Base-by-base conservation (phyloP, 345 rosid species). In the Clausena lansium region DNA sequence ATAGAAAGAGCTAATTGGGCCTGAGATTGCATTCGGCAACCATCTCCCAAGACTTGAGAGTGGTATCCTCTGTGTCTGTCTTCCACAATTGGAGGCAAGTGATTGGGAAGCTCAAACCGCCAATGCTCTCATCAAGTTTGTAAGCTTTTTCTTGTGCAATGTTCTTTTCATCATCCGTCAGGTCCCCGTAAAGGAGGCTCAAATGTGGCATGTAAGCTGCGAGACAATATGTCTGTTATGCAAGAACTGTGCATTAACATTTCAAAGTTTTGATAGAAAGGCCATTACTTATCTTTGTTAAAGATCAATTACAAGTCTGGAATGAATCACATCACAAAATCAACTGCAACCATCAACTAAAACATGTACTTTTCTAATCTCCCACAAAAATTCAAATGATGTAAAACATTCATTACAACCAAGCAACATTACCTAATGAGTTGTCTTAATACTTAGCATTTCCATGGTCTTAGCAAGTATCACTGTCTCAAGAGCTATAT, bases 201-300 rank as follows among this genome's bases (percentile, higher is more conserved):
- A 89, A 74, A 86, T 91, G 98, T 14, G 98, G 98, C 98, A 94
- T 94, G 81, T 91, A 91, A 55, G 93, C 97, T 94, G 85, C 87
- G 41, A 78, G 0, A 52, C 7, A 30, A 33, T 14, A 11, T 17
- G 39, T 28, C 14, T 0, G 4, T 45, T 68, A 22, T 10, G 14
- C 20, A 20, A 70, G 24, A 28, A 50, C 24, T 2, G 4, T 28
- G 60, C 24, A 54, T 32, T 20, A 19, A 15, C 60, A 20, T 30
- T 70, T 70, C 61, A 30, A 25, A 25, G 27, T 20, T 66, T 19
- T 66, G n/a, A 22, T 36, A 9, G 17, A 11, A 30, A 14, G 1
- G 58, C 24, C 2, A 24, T 11, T n/a, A 13, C n/a, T 9, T 35
- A 20, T 54, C 75, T 71, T 33, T 33, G 47, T 32, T 52, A 52